A percentile compares a stretch with the other conserved stretches of the same genome.
These are phyloP conservation scores for Trichoderma erinaceum DNA, from an alignment of 495 filamentous ascomycete species.

Conservation along the genomic window DNA sequence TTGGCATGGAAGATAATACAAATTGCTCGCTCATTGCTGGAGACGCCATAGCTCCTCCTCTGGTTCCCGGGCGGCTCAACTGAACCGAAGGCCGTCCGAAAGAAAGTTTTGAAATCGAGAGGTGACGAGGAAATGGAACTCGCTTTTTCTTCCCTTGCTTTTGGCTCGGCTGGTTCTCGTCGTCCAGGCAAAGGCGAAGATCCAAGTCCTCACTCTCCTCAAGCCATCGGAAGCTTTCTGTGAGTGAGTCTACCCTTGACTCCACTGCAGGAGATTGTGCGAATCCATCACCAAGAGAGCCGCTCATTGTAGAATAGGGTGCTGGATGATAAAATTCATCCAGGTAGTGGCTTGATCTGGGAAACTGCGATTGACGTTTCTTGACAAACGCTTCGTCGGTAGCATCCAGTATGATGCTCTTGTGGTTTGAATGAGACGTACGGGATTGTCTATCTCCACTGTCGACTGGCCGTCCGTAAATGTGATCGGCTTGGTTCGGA, in stretches of 20 bases:
- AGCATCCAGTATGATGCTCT: conserved; percentile 61
- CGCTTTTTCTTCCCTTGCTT: conserved; percentile 27
- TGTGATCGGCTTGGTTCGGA: conserved; percentile 61
- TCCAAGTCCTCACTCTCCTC: conserved; percentile 74
- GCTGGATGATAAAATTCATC: background rate
- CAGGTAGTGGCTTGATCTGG: conserved; percentile 16
- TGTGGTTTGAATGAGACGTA: conserved; percentile 47
- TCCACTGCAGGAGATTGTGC: conserved; percentile 26
- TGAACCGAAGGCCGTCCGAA: conserved; percentile 47
- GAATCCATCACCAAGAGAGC: conserved; percentile 21
- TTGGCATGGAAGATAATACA: background rate
- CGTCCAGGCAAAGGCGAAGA: conserved; percentile 54
- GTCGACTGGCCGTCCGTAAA: conserved; percentile 69
- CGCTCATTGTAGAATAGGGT: background rate
- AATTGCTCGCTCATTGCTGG: conserved; percentile 1
- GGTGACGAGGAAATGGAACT: conserved; percentile 46
- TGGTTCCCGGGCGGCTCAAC: conserved; percentile 37
- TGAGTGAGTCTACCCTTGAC: conserved; percentile 25
- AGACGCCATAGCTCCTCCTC: conserved; percentile 32
- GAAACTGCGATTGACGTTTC: conserved; percentile 33
- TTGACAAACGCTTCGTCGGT: conserved; percentile 61
- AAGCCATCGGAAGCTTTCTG: conserved; percentile 69
- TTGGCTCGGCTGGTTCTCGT: conserved; percentile 37
- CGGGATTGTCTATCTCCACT: conserved; percentile 25
- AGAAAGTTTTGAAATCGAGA: conserved; percentile 50